Conservation (phyloP, 306 rosid genomes). For the Cucumis sativus region DNA sequence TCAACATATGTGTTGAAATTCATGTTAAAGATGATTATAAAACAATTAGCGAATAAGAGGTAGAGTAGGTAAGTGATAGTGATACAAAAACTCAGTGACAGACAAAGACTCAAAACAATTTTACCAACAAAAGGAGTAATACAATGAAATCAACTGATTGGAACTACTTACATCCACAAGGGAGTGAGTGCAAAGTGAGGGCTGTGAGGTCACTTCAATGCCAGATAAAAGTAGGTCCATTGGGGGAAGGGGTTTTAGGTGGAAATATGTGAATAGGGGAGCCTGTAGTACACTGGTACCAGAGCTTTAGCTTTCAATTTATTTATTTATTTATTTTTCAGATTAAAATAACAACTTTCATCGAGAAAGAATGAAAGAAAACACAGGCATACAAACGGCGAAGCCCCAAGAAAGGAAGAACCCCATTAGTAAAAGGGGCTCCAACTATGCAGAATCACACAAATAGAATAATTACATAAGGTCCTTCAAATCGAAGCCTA, state of each 20-base stretch:
- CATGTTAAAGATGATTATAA: not conserved
- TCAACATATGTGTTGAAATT: not conserved
- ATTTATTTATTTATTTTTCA: too few species aligned
- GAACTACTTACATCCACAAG: not conserved
- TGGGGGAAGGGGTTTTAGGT: not conserved
- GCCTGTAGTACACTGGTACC: not conserved
- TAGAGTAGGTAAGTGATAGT: not conserved
- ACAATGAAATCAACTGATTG: not conserved
- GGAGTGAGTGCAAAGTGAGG: not conserved
- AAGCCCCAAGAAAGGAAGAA: too few species aligned
- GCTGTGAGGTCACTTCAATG: not conserved
- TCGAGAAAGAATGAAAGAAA: too few species aligned
- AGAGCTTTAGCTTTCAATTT: not conserved
- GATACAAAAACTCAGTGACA: not conserved
- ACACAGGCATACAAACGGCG: too few species aligned
- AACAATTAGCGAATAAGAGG: not conserved
- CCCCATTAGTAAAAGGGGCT: too few species aligned
- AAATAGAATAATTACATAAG: too few species aligned
- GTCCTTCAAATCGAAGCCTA: too few species aligned
- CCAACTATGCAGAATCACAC: too few species aligned
- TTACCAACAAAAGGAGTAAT: not conserved
- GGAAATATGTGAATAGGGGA: not conserved
- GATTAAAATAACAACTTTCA: too few species aligned
- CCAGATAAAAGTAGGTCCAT: not conserved
- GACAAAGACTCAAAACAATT: not conserved